Base-by-base conservation (phyloP, 1,139 yeast species). In the Geotrichum europaeum region DNA sequence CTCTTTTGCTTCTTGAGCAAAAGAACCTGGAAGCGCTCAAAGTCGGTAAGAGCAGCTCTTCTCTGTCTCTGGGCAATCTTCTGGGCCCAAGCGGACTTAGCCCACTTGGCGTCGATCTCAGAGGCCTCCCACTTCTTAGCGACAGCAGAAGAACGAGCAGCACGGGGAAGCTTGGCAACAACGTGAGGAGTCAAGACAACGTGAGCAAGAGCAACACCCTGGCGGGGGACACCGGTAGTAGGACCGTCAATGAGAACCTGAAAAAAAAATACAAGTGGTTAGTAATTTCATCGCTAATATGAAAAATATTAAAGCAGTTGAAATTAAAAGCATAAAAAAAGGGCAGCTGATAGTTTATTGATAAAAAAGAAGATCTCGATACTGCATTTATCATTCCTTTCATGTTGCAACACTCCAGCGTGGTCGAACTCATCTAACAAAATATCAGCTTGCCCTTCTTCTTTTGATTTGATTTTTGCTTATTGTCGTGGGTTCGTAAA, bases 1-100 rank as follows among this genome's bases (percentile, higher is more conserved):
- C 94, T 88, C 83, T 90, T 90, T 85, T 92, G 97, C 86, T 91
- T 94, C 89, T 89, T 92, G 80, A 90, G 87, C 73, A 90, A 95
- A 79, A 89, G 79, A 74, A 92, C 99, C 85, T 94, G 97, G 97
- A 94, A 94, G 87, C 99, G 92, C 85, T 94, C 97, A 76, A 94
- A 94, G 82, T 94, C 99, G 73, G 94, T 78, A 79, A 95, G 87
- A 77, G 87, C 82, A 74, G 95, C 80, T 85, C 99, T 89, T 81
- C 86, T 90, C 81, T 88, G 86, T 81, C 88, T 90, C 80, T 89
- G 87, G 76, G 96, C 97, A 76, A 94, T 87, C 85, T 90, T 91
- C 89, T 94, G 89, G 76, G 98, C 97, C 97, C 97, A 91, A 64
- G 96, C 78, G 70, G 98, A 83, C 74, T 88, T 83, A 72, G 88